Evolutionary conservation across 345 rosid genomes (phyloP).

Genomic region (Citrus maxima): DNA sequence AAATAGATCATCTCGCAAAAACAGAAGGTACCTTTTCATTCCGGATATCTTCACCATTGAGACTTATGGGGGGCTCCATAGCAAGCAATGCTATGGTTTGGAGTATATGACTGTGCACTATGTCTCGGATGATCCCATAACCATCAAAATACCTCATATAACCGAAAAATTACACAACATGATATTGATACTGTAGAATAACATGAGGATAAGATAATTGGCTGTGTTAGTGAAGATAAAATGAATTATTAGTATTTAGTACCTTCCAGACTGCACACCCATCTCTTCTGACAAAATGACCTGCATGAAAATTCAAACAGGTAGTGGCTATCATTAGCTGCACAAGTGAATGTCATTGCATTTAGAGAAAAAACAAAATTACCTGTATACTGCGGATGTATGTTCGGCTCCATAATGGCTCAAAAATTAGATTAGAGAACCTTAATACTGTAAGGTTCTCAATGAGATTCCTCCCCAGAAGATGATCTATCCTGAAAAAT

Average conservation of each 20-base stretch:
- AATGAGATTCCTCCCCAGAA: too few relatives aligned
- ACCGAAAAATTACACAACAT: neutral
- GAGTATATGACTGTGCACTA: constrained; percentile 72
- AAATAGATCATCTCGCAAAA: too few relatives aligned
- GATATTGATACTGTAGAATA: too few relatives aligned
- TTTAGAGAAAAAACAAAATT: constrained; percentile 3
- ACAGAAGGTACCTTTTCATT: too few relatives aligned
- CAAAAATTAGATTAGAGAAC: constrained; percentile 71
- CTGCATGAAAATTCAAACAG: constrained; percentile 34
- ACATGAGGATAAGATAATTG: too few relatives aligned
- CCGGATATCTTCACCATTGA: constrained; percentile 34
- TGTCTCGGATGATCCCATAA: constrained; percentile 72
- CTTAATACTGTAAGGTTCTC: constrained; percentile 66
- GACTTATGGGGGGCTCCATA: constrained; percentile 82
- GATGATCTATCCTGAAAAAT: too few relatives aligned
- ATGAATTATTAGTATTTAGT: too few relatives aligned
- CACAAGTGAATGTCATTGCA: neutral
- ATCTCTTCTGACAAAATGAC: constrained; percentile 63
- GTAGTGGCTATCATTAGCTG: constrained; percentile 9
- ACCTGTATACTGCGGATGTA: constrained; percentile 70
- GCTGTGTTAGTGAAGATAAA: too few relatives aligned
- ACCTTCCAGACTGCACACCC: constrained; percentile 28
- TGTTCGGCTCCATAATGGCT: constrained; percentile 74
- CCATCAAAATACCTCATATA: constrained; percentile 64
- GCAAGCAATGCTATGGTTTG: constrained; percentile 78